Conservation (phyloP, 768 basidiomycete species). For the Lentinula detonsa region DNA sequence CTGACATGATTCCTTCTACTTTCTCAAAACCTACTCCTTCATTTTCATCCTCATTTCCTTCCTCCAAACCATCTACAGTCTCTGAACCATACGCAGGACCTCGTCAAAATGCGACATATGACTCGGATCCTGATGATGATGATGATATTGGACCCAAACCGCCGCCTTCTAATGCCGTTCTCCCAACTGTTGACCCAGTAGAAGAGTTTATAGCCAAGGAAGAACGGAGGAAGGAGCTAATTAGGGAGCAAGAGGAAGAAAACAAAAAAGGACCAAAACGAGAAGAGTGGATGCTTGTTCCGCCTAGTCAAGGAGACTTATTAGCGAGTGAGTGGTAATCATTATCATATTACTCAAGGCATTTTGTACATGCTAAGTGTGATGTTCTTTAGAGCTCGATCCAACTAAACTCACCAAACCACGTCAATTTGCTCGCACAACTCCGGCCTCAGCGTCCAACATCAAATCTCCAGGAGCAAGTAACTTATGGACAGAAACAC, state of each 20-base stretch:
- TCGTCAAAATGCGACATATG: constrained; percentile 33
- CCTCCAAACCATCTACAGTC: not conserved
- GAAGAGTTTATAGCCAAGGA: constrained; percentile 83
- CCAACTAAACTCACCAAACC: constrained; percentile 71
- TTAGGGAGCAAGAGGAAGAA: constrained; percentile 69
- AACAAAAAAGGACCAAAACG: constrained; percentile 77
- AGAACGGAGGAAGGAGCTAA: constrained; percentile 63
- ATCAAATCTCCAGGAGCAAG: constrained; percentile 29
- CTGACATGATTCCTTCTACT: constrained; percentile 45
- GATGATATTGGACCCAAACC: constrained; percentile 86
- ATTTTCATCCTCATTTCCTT: not conserved
- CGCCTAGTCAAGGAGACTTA: constrained; percentile 77
- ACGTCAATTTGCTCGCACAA: constrained; percentile 70
- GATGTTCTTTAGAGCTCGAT: constrained; percentile 58
- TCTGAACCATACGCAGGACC: not conserved
- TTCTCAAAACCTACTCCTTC: constrained; percentile 30
- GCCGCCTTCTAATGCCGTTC: constrained; percentile 39
- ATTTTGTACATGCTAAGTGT: not conserved
- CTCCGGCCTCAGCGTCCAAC: constrained; percentile 34
- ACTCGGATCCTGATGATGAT: constrained; percentile 45
- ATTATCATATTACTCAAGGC: not conserved
- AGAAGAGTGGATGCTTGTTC: constrained; percentile 98
- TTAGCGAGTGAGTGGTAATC: constrained; percentile 56
- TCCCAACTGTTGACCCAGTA: constrained; percentile 55
- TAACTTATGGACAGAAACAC: constrained; percentile 96